phyloP scores from a whole-genome alignment of 139 green algal genomes.

The Limnomonas spitsbergensis region DNA sequence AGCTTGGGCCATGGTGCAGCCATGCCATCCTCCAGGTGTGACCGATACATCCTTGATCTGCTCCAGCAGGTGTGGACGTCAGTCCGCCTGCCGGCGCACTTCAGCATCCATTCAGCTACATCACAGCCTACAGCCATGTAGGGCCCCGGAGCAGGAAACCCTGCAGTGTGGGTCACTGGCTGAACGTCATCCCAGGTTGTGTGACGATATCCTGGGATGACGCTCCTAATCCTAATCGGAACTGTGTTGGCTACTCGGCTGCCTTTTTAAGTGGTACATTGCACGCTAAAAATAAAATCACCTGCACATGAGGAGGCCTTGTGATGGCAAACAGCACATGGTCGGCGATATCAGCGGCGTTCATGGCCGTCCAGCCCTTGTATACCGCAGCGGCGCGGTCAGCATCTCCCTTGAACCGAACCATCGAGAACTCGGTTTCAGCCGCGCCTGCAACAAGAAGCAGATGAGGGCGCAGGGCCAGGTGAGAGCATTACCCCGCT shows the following conservation, averaged over 20 bases:
- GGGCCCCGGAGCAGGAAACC: background rate
- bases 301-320: background rate
- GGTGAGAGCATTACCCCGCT: no score
- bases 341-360: conserved; percentile 78
- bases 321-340: conserved; percentile 70
- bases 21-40: no score
- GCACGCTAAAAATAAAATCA: background rate
- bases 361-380: conserved; percentile 63
- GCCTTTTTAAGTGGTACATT: background rate
- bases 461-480: no score
- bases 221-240: no score
- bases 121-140: background rate
- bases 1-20: no score
- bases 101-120: background rate
- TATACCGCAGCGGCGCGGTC: conserved; percentile 68
- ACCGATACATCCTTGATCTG: no score
- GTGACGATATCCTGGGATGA: no score
- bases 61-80: no score
- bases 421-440: conserved; percentile 78
- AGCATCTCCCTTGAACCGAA: conserved; percentile 59
- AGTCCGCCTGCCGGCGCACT: no score
- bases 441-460: conserved; percentile 52
- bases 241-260: no score
- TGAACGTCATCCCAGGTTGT: no score
- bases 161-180: no score